Conservation (phyloP, 2,329 filamentous ascomycete species). For the Penicillium sp. region DNA sequence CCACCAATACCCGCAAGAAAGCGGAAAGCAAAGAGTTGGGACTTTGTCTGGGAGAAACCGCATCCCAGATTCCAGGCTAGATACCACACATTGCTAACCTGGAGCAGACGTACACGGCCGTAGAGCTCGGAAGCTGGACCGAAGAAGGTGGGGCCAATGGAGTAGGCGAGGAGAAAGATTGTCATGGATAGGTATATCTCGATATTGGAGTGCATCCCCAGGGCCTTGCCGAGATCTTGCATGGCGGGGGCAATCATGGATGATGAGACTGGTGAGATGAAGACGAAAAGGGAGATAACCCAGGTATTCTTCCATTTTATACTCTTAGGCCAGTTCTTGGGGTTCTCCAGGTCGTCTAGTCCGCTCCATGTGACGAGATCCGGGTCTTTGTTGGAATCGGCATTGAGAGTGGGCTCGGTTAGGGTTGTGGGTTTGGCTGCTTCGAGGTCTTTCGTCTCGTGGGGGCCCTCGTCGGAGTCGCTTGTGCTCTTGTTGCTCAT, state of each 20-base stretch:
- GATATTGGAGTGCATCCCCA: slow-evolving; percentile 48
- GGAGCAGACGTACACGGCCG: slow-evolving; percentile 52
- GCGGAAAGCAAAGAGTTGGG: slow-evolving; percentile 54
- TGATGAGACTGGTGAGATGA: slow-evolving; percentile 54
- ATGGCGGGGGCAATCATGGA: slow-evolving; percentile 56
- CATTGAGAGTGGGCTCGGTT: not conserved
- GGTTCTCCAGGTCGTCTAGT: slow-evolving; percentile 12
- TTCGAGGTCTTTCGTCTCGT: not conserved
- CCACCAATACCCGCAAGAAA: slow-evolving; percentile 41
- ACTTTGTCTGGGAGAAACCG: slow-evolving; percentile 52
- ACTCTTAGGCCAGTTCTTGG: slow-evolving; percentile 11
- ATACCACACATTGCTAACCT: slow-evolving; percentile 52
- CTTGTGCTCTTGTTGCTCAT: not conserved
- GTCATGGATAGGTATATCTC: slow-evolving; percentile 45
- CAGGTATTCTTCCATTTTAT: slow-evolving; percentile 9
- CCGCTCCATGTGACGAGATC: slow-evolving; percentile 11
- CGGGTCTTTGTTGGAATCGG: not conserved
- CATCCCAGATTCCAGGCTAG: slow-evolving; percentile 58
- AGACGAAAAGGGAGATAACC: not conserved
- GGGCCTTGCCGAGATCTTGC: slow-evolving; percentile 50
- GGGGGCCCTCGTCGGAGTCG: not conserved
- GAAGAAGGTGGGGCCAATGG: slow-evolving; percentile 49
- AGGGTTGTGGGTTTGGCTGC: not conserved
- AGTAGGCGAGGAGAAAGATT: slow-evolving; percentile 48
- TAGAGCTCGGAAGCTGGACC: slow-evolving; percentile 54